Conservation (phyloP, 2,329 filamentous ascomycete genomes). For the Penicillium expansum region DNA sequence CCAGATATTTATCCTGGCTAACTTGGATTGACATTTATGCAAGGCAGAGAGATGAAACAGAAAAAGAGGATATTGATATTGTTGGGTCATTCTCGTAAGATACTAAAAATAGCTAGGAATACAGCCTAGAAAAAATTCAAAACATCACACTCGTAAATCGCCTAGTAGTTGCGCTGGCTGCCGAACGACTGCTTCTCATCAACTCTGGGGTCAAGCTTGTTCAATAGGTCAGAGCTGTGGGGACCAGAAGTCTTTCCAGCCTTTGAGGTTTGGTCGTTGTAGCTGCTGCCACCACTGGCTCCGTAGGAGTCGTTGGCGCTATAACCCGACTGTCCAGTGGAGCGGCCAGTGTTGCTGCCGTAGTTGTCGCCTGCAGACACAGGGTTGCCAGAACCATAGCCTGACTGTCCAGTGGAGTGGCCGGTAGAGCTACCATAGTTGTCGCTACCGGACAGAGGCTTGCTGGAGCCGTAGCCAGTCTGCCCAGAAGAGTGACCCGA, state of each 20-base stretch:
- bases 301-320: not conserved
- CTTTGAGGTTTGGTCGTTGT: slow-evolving; percentile 6
- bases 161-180: slow-evolving; percentile 17
- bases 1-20: not conserved
- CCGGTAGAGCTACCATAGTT: not conserved
- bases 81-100: not conserved
- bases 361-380: not conserved
- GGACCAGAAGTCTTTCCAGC: slow-evolving; percentile 35
- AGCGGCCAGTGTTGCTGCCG: not conserved
- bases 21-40: not conserved
- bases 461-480: not conserved
- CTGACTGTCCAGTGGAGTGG: not conserved
- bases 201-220: slow-evolving; percentile 38
- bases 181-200: slow-evolving; percentile 4
- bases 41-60: not conserved
- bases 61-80: not conserved
- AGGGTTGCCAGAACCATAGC: not conserved
- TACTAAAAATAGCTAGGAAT: not conserved
- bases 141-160: not conserved
- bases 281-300: slow-evolving; percentile 16
- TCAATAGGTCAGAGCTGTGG: slow-evolving; percentile 46
- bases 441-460: not conserved
- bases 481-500: not conserved
- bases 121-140: not conserved
- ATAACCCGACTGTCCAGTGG: not conserved